Base-by-base conservation (phyloP, 2,329 filamentous ascomycete species). In the Nothomitra cinnamomea region DNA sequence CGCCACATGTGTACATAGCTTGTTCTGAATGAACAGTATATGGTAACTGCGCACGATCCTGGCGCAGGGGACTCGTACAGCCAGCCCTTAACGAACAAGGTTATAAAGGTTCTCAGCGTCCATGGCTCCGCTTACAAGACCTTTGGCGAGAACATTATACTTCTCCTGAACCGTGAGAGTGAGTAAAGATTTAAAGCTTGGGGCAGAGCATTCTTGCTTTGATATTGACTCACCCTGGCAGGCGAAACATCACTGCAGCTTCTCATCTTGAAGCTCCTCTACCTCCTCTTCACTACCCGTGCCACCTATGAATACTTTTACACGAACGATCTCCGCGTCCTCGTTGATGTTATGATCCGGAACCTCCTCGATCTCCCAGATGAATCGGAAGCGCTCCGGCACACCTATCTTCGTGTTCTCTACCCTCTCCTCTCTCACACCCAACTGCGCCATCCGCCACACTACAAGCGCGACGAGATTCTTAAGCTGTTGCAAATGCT, bases 221-320 rank as follows among this genome's bases (percentile, higher is more conserved):
- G 36, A 41, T 22, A n/a, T 36, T 43, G 21, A 43, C 17, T 35
- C 22, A 2, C 15, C 6, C 21, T 40, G 5, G 40, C 55, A 75
- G 77, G 85, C 8, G 89, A 96, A 67, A 94, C 92, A 0, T 90
- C 88, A 1, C 77, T 95, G 38, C 94, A 98, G 67, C 76, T 98
- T 24, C 77, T 98, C n/a, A 96, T 96, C 56, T 75, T 98, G 42
- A 98, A 98, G 68, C 78, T 95, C 3, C 74, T 98, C 25, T 98
- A 96, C 67, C 79, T 98, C 36, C 76, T 98, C 8, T 98, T 98
- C 68, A 95, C 89, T 3, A 96, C 87, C 8, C 80, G 80, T 54
- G 79, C 84, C 15, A 98, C 92, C 0, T 87, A 92, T 66, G 92
- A 98, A 69, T 98, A 96, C 68, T 98, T 98, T 64, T 98, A 96